These are phyloP conservation scores for Naganishia randhawae DNA, from an alignment of 768 basidiomycete genomes.

Conservation along the genomic window DNA sequence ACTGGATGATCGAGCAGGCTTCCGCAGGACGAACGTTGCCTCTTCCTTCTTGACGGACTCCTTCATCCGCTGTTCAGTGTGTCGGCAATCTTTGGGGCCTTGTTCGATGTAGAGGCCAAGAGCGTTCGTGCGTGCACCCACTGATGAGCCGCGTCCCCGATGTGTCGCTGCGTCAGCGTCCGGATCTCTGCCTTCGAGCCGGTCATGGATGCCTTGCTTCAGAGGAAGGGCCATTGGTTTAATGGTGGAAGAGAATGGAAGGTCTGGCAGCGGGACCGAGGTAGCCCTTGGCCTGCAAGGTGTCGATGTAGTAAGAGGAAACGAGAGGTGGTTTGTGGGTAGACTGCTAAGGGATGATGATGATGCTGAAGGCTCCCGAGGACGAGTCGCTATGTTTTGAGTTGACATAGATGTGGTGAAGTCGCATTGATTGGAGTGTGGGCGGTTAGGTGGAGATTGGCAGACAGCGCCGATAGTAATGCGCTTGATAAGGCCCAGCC, in stretches of 20 bases:
- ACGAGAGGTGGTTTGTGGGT: background rate
- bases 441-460: too few relatives aligned
- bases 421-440: background rate
- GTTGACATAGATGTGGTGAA: background rate
- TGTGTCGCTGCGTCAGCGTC: background rate
- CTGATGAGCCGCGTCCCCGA: background rate
- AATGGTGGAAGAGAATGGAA: background rate
- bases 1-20: background rate
- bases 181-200: background rate
- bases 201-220: background rate
- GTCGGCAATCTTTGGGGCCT: background rate
- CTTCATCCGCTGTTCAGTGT: background rate
- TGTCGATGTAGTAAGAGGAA: background rate
- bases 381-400: background rate
- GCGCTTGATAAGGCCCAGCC: too few relatives aligned
- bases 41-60: background rate
- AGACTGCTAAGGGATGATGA: conserved; percentile 6
- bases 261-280: background rate
- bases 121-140: background rate
- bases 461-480: too few relatives aligned
- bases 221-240: background rate
- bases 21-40: background rate
- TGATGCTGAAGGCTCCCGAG: background rate
- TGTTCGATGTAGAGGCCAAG: background rate
- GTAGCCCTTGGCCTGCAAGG: background rate